A percentile compares a stretch with the other conserved stretches of the same genome.
Conservation (phyloP, 106 monocot genomes). For the Platanthera guangdongensis region DNA sequence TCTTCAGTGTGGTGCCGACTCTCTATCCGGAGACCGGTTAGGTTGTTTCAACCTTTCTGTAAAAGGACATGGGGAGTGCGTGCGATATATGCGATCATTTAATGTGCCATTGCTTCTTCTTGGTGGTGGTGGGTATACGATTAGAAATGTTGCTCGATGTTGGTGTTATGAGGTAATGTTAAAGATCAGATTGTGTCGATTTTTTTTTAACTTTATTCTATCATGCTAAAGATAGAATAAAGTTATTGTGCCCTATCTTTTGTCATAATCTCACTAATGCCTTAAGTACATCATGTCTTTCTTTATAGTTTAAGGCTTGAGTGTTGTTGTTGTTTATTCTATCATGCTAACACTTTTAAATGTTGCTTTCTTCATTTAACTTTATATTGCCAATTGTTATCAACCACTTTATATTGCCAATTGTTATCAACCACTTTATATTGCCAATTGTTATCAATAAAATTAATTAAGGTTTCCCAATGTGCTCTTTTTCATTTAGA, state of each 20-base stretch:
- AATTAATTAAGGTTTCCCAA: not conserved
- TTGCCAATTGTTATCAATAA: not conserved
- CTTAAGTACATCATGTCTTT: too few relatives aligned
- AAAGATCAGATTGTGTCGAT: not conserved
- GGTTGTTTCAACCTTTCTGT: conserved; percentile 45
- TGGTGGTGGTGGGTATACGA: conserved; percentile 38
- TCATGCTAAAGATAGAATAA: too few relatives aligned
- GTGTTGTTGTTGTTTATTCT: not conserved
- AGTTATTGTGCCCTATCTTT: too few relatives aligned
- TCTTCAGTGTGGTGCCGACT: conserved; percentile 44
- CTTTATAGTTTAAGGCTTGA: too few relatives aligned
- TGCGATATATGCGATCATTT: conserved; percentile 29
- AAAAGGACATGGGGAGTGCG: conserved; percentile 37
- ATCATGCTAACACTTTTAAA: not conserved
- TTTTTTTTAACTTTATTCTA: not conserved
- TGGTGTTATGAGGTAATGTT: conserved; percentile 40
- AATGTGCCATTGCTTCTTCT: conserved; percentile 34
- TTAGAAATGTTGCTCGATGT: conserved; percentile 31
- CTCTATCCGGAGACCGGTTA: conserved; percentile 33
- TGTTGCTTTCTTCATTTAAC: not conserved
- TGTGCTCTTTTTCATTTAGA: not conserved
- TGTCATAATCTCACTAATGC: too few relatives aligned
- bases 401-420: not conserved
- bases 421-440: not conserved
- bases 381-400: not conserved